A percentile compares a stretch with the other conserved stretches of the same genome.
phyloP scores from a whole-genome alignment of 192 early-diverging fungal genomes.

The Coemansia brasiliensis region DNA sequence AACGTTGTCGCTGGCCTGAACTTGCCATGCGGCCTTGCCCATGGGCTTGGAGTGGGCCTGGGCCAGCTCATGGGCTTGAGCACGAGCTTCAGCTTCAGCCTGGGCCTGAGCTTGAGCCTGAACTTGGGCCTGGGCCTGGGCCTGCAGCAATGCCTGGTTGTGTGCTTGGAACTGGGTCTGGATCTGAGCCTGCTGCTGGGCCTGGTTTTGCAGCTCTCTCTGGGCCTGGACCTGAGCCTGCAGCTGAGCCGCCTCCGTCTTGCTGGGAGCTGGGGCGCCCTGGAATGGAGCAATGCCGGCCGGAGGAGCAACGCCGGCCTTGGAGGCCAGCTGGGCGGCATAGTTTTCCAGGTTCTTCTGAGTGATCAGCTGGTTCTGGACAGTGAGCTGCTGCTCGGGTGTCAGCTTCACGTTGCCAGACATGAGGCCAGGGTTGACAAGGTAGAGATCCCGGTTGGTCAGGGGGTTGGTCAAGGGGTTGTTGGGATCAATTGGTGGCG shows the following conservation, averaged over 20 bases:
- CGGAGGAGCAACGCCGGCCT: conserved; percentile 40
- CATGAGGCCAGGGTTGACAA: conserved; percentile 27
- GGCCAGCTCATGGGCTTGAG: conserved; percentile 37
- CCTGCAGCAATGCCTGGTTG: conserved; percentile 23
- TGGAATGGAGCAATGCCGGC: conserved; percentile 35
- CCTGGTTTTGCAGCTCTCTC: conserved; percentile 32
- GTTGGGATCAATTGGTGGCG: conserved; percentile 44
- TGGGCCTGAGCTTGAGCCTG: conserved; percentile 53
- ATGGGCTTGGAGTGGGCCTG: conserved; percentile 33
- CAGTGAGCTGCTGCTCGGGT: conserved; percentile 38
- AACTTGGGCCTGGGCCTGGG: conserved; percentile 41
- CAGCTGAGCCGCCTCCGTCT: conserved; percentile 9
- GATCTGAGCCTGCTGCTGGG: conserved; percentile 16
- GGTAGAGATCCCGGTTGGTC: conserved; percentile 42
- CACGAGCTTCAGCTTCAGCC: conserved; percentile 39
- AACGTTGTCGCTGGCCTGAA: not conserved
- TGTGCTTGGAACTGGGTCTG: conserved; percentile 31
- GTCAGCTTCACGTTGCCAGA: conserved; percentile 11
- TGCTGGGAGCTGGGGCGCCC: not conserved
- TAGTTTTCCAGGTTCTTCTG: conserved; percentile 47
- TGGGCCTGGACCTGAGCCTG: conserved; percentile 22
- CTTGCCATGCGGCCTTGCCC: not conserved
- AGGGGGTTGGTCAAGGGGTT: conserved; percentile 49
- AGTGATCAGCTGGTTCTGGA: conserved; percentile 52
- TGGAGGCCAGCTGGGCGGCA: conserved; percentile 46